Percentiles rank a stretch among this genome's conserved stretches.
Evolutionary conservation across 164 flowering plant genomes (phyloP).

Genomic region (Liquidambar formosana): DNA sequence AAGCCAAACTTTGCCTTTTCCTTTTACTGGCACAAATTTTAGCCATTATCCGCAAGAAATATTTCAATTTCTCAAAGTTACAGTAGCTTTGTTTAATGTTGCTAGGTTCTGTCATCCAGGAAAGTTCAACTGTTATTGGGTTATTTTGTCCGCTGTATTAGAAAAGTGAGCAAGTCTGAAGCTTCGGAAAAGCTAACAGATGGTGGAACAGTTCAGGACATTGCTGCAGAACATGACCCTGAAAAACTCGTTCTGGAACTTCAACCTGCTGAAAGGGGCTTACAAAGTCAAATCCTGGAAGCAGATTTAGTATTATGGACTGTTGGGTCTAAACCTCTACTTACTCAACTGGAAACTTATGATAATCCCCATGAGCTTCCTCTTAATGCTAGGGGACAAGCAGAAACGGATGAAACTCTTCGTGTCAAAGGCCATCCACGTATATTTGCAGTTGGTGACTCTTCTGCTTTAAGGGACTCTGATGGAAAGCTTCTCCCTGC

Average conservation of each 20-base stretch:
- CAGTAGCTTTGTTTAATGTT: not conserved
- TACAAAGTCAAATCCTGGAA: conserved; percentile 59
- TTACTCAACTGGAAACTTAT: conserved; percentile 56
- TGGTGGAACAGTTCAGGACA: conserved; percentile 9
- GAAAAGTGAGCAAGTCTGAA: conserved; percentile 32
- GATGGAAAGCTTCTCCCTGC: conserved; percentile 83
- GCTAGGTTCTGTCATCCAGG: conserved; percentile 83
- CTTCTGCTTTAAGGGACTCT: conserved; percentile 82
- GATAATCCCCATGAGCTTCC: conserved; percentile 50
- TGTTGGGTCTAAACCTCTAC: conserved; percentile 77
- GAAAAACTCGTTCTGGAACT: conserved; percentile 64
- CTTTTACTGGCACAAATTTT: not conserved
- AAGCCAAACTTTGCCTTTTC: not conserved
- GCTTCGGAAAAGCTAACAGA: conserved; percentile 23
- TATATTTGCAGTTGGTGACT: conserved; percentile 92
- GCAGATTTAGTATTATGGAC: conserved; percentile 95
- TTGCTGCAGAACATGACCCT: conserved; percentile 22
- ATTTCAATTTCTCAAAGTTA: not conserved
- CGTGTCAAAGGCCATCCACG: conserved; percentile 95
- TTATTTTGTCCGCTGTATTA: conserved; percentile 72
- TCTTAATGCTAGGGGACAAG: conserved; percentile 82
- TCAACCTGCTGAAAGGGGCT: conserved; percentile 76
- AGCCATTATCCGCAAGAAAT: not conserved
- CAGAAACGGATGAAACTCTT: conserved; percentile 95
- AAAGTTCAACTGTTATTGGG: conserved; percentile 81